Conservation (phyloP, 345 rosid genomes). For the Brassica incana region DNA sequence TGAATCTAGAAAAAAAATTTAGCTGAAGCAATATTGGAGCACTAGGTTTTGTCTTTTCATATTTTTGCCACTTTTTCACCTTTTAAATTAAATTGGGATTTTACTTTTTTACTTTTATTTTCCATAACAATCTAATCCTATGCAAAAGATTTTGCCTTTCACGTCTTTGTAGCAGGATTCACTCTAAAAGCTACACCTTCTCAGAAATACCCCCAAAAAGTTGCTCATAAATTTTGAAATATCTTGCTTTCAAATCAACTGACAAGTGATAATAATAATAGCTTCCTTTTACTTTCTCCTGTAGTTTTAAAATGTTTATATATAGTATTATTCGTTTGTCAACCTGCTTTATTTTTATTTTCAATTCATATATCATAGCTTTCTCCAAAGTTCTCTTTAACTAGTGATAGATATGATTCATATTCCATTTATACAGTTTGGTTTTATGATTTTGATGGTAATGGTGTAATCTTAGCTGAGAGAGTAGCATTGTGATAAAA, state of each 20-base stretch:
- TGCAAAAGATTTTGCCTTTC: slow-evolving; percentile 31
- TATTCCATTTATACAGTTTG: neutral
- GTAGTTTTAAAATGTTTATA: slow-evolving; percentile 24
- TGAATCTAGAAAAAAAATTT: slow-evolving; percentile 10
- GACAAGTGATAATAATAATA: slow-evolving; percentile 25
- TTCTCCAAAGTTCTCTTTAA: neutral
- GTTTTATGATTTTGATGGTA: neutral
- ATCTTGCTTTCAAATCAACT: slow-evolving; percentile 20
- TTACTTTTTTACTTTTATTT: no score
- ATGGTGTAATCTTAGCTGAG: neutral
- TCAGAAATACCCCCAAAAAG: slow-evolving; percentile 25
- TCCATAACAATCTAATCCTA: slow-evolving; percentile 21
- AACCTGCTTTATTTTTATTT: slow-evolving; percentile 6
- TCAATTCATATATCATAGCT: slow-evolving; percentile 17
- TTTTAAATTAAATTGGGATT: no score
- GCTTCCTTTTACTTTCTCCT: slow-evolving; percentile 28
- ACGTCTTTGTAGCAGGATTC: slow-evolving; percentile 23
- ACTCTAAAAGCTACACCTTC: slow-evolving; percentile 14
- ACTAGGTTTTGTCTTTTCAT: slow-evolving; percentile 26
- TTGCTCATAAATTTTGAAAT: slow-evolving; percentile 12
- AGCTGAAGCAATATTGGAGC: slow-evolving; percentile 19
- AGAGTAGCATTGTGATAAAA: slow-evolving; percentile 24
- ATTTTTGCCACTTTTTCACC: no score
- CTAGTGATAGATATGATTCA: slow-evolving; percentile 28
- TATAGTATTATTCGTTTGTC: slow-evolving; percentile 1